phyloP scores from a whole-genome alignment of 331 rosid species.

The Dryas integrifolia region DNA sequence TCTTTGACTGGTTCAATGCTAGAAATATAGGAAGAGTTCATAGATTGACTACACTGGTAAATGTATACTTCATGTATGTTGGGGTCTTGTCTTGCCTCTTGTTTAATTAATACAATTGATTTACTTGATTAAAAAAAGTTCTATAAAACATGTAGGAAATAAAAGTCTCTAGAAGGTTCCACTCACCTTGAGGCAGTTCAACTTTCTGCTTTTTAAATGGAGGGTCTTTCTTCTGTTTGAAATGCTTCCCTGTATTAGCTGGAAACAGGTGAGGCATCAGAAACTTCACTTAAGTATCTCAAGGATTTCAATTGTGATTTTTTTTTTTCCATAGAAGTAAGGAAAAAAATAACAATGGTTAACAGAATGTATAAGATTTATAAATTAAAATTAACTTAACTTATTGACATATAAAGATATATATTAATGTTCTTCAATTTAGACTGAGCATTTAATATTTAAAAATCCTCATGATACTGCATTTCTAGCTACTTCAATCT shows the following conservation, averaged over 20 bases:
- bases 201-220: conserved; percentile 70
- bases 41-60: background rate
- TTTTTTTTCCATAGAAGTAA: conserved; percentile 2
- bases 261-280: conserved; percentile 38
- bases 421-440: background rate
- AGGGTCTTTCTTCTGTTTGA: conserved; percentile 70
- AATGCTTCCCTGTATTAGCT: conserved; percentile 76
- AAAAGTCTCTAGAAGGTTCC: conserved; percentile 19
- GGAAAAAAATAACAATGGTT: conserved; percentile 17
- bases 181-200: conserved; percentile 74
- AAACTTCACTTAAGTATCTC: conserved; percentile 19
- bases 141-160: background rate
- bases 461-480: background rate
- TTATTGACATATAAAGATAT: background rate
- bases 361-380: background rate
- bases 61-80: background rate
- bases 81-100: background rate
- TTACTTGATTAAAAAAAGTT: too few species aligned
- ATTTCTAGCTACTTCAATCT: background rate
- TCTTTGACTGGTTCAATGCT: background rate
- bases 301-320: background rate
- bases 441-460: background rate
- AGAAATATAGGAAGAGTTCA: background rate
- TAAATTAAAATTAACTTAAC: too few species aligned
- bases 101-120: background rate